Conservation (phyloP, 768 basidiomycete species). For the Russula ochroleuca region DNA sequence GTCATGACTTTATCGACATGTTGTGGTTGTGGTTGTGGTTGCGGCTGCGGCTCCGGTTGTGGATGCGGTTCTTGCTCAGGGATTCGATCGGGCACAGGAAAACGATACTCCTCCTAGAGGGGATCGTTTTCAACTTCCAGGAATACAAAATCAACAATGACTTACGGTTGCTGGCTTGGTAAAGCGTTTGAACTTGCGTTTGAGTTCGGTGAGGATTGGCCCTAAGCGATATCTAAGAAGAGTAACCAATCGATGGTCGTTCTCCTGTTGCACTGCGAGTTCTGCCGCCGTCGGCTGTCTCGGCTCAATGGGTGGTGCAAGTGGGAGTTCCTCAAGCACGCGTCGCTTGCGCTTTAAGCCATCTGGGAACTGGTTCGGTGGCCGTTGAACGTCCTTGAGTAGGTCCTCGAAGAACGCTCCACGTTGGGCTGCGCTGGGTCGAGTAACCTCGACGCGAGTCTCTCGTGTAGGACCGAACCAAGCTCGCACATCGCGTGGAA, state of each 20-base stretch:
- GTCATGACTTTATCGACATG: conserved; percentile 37
- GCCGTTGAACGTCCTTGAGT: conserved; percentile 61
- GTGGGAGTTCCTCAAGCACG: conserved; percentile 76
- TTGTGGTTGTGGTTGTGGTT: conserved; percentile 26
- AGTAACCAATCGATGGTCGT: conserved; percentile 71
- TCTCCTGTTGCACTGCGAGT: conserved; percentile 75
- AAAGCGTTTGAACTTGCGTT: conserved; percentile 89
- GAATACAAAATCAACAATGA: conserved; percentile 18
- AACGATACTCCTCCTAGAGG: conserved; percentile 69
- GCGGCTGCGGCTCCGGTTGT: conserved; percentile 20
- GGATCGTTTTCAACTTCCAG: background rate
- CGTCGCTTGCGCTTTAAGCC: conserved; percentile 80
- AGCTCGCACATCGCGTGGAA: conserved; percentile 77
- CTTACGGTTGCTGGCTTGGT: conserved; percentile 73
- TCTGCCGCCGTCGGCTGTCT: conserved; percentile 77
- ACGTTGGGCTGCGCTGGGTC: conserved; percentile 55
- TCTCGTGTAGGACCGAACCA: conserved; percentile 86
- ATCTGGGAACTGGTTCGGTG: conserved; percentile 87
- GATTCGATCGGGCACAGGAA: conserved; percentile 39
- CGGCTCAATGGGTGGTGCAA: conserved; percentile 89
- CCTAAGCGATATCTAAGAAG: conserved; percentile 88
- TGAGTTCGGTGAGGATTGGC: conserved; percentile 81
- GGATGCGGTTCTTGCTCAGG: conserved; percentile 25
- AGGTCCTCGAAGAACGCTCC: conserved; percentile 72
- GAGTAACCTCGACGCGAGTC: conserved; percentile 61